Base-by-base conservation (phyloP, 73 alveolate genomes). In the Paramecium sonneborni region DNA sequence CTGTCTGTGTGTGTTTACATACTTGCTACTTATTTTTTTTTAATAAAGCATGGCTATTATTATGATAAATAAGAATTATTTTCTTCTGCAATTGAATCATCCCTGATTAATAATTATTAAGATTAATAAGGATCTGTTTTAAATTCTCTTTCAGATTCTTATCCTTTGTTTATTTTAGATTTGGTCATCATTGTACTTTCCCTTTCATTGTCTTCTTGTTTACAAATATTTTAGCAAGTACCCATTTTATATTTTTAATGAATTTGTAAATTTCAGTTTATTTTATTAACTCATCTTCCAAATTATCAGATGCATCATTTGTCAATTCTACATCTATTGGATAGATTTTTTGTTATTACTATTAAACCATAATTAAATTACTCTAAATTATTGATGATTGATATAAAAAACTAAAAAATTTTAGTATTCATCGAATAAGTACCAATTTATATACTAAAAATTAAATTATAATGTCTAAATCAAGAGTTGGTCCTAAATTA, bases 401-500 rank as follows among this genome's bases (percentile, higher is more conserved):
- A 52, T 52, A 52, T 18, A 52, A 52, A 28, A 52, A 52, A 52
- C 68, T 52, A 52, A 30, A 52, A 30, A 52, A 52, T 52, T 18
- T 52, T 52, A 0, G 1, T n/a, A 52, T 52, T n/a, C 3, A 52
- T 52, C 68, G 14, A 52, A 52, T n/a, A 52, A 52, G 68, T 52
- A n/a, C 68, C 8, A 52, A 6, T 52, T n/a, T n/a, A 52, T 52
- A 52, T 52, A 52, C 68, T n/a, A 52, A 52, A 52, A 52, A 52
- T 52, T 52, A 52, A 52, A 52, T 52, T 52, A 52, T 52, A 52
- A 52, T 52, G 68, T 52, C 15, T 28, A 52, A 52, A 52, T 52
- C 68, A 52, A 52, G 68, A n/a, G 68, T 52, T 52, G 68, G 68
- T 52, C 68, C 68, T 52, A 52, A 52, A 52, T 52, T 52, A 52